Conservation (phyloP, 2,329 filamentous ascomycete genomes). For the Neofusicoccum ribis region DNA sequence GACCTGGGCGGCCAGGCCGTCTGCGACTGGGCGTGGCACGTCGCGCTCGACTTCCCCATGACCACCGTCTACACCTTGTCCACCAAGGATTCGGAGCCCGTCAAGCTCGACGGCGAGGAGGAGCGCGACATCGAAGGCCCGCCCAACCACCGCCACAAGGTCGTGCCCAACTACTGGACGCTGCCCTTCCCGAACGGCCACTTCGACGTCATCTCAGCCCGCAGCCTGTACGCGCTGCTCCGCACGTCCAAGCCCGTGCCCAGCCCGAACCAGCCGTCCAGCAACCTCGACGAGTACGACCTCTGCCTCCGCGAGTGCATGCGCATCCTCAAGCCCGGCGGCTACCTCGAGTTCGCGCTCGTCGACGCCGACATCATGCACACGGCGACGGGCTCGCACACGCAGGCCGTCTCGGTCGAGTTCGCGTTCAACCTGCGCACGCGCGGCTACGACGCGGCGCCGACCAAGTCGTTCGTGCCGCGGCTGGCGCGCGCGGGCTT, state of each 20-base stretch:
- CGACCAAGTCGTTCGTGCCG: constrained; percentile 77
- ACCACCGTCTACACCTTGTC: constrained; percentile 86
- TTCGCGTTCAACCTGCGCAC: constrained; percentile 89
- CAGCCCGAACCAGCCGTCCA: constrained; percentile 26
- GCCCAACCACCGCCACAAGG: constrained; percentile 80
- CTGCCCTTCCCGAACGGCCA: constrained; percentile 83
- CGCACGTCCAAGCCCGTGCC: constrained; percentile 61
- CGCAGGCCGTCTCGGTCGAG: constrained; percentile 81
- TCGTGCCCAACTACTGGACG: constrained; percentile 72
- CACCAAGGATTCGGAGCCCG: constrained; percentile 49
- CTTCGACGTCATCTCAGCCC: constrained; percentile 90
- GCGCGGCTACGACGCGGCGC: constrained; percentile 82
- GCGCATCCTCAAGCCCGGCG: constrained; percentile 88
- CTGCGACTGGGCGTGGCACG: constrained; percentile 96
- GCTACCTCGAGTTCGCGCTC: constrained; percentile 86
- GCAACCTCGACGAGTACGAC: constrained; percentile 74
- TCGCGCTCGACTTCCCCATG: constrained; percentile 80
- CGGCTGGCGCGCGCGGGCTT: constrained; percentile 77
- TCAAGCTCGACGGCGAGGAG: constrained; percentile 45
- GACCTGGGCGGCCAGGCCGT: constrained; percentile 83
- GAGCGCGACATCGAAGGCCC: constrained; percentile 65
- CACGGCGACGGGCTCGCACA: constrained; percentile 75
- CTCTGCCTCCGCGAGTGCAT: constrained; percentile 81
- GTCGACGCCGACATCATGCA: constrained; percentile 90
- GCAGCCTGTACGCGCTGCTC: constrained; percentile 81